Percentiles rank a stretch among this genome's conserved stretches.
Evolutionary conservation across 2,329 filamentous ascomycete species (phyloP).

Genomic region (Coleophoma cylindrospora): DNA sequence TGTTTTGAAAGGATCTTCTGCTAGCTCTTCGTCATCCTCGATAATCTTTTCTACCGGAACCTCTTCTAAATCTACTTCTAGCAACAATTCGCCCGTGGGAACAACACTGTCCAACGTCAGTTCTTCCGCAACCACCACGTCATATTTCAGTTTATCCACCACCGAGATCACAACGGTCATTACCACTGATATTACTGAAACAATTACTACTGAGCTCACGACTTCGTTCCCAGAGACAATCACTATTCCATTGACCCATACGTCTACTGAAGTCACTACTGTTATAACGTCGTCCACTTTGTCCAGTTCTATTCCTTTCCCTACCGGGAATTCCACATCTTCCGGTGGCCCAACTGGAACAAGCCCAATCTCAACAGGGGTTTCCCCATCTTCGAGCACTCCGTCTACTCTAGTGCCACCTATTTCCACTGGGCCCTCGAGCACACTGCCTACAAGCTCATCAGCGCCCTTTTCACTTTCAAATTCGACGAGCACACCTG

Average conservation of each 20-base stretch:
- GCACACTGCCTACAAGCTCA: background rate
- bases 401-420: background rate
- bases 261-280: background rate
- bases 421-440: background rate
- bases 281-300: background rate
- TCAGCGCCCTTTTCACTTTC: constrained; percentile 8
- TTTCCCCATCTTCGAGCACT: background rate
- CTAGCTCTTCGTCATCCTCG: constrained; percentile 20
- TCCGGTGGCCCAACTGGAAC: background rate
- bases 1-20: constrained; percentile 12
- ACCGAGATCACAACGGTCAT: too few relatives aligned
- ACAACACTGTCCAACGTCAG: background rate
- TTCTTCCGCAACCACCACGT: background rate
- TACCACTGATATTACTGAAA: background rate
- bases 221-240: background rate
- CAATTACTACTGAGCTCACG: background rate
- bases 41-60: background rate
- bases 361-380: background rate
- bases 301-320: background rate
- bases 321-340: background rate
- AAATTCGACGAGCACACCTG: constrained; percentile 3
- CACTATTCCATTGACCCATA: background rate
- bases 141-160: background rate
- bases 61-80: background rate
- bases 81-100: background rate